phyloP scores from a whole-genome alignment of 495 filamentous ascomycete genomes.

The Clohesyomyces aquaticus region DNA sequence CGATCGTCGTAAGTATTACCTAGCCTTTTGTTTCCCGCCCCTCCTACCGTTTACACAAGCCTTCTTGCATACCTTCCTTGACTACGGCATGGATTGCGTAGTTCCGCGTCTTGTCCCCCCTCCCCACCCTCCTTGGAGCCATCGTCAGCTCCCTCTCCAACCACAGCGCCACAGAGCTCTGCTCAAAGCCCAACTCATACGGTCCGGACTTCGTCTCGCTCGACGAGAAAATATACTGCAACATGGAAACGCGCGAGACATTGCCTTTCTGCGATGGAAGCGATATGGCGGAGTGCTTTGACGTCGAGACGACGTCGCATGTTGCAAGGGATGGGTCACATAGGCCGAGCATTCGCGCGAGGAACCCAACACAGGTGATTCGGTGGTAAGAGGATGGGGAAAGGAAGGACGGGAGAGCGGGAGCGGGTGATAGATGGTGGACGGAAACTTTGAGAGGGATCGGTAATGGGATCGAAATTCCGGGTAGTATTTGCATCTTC shows the following conservation, averaged over 20 bases:
- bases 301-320: background rate
- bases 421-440: background rate
- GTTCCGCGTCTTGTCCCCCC: slow-evolving; percentile 2
- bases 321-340: background rate
- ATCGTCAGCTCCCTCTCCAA: background rate
- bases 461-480: slow-evolving; percentile 2
- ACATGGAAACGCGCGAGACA: background rate
- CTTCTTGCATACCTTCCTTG: background rate
- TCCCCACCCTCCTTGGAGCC: no score
- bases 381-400: background rate
- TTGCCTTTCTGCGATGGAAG: slow-evolving; percentile 1
- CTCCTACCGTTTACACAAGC: background rate
- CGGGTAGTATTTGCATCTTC: slow-evolving; percentile 1
- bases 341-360: slow-evolving; percentile 3
- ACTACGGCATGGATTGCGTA: slow-evolving; percentile 3
- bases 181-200: background rate
- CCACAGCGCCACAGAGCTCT: slow-evolving; percentile 3
- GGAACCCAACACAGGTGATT: slow-evolving; percentile 3
- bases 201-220: slow-evolving; percentile 2
- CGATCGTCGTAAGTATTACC: slow-evolving; percentile 1
- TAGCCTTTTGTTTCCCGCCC: background rate
- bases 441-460: slow-evolving; percentile 1
- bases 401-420: background rate
- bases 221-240: slow-evolving; percentile 4
- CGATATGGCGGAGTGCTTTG: background rate